Evolutionary conservation across 345 rosid species (phyloP), one percentile per base, ranked within the genome.

Genomic region (Mallotus nudiflorus): DNA sequence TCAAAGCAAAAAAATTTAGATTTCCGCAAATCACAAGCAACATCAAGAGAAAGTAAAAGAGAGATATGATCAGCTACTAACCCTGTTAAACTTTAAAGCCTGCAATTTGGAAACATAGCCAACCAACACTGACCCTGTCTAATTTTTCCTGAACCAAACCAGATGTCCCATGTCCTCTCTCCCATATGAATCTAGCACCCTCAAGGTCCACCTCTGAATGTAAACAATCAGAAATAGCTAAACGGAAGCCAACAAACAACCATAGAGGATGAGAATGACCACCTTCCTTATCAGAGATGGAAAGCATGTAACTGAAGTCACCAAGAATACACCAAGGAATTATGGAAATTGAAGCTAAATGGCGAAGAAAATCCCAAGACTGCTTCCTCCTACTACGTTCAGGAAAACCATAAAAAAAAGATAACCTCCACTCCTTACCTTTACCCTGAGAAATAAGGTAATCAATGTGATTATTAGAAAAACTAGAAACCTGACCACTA

Each of bases 301-400:
- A 5, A 0, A 46, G 2, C 13, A 65, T 4, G 33, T 65, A 31
- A 46, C 44, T 65, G 11, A 42, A 65, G n/a, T 65, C 68, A 3
- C 68, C 52, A 25, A 65, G 4, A 18, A 65, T 20, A 19, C 68
- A 65, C 51, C 68, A 40, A 0, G 68, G 54, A 8, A 42, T 10
- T 4, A 14, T 22, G 7, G 10, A n/a, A 5, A 1, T 22, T 8
- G 18, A 6, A 20, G 12, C 28, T 33, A 65, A 14, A 42, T 13
- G 14, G 7, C 68, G 25, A 24, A 65, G 0, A 6, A 65, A 5
- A 24, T 65, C 28, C 68, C 31, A 33, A 0, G 48, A 4, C 35
- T 25, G 18, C 12, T 9, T 1, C 27, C 66, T 9, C 6, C 0
- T 33, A 24, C 68, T 22, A n/a, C 54, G 28, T 6, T 65, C 54